Conservation (phyloP, 1,139 yeast species). For the Candida tetrigidarum region DNA sequence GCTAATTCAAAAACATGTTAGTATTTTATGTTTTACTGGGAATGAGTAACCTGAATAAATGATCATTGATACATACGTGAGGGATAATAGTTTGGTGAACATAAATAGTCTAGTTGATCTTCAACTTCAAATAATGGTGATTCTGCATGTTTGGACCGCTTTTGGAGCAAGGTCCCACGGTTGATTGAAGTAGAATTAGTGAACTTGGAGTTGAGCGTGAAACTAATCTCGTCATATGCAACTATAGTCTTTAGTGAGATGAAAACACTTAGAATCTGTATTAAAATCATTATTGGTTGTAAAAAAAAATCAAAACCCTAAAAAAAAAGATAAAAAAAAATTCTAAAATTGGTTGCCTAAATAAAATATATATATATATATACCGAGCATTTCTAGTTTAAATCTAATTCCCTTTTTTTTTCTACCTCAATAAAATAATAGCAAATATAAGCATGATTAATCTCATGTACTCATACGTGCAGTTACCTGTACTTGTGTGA, state of each 20-base stretch:
- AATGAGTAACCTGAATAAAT: not conserved
- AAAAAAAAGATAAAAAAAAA: not conserved
- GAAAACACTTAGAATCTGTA: not conserved
- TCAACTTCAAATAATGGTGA: slow-evolving; percentile 34
- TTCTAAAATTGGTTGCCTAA: not conserved
- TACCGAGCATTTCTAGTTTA: not conserved
- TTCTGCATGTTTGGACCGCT: slow-evolving; percentile 42
- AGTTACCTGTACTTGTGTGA: slow-evolving; percentile 53
- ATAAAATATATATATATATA: not conserved
- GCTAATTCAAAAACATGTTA: slow-evolving; percentile 23
- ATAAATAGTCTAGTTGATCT: slow-evolving; percentile 29
- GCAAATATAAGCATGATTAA: too few species aligned
- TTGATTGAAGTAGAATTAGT: slow-evolving; percentile 11
- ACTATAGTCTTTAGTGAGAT: not conserved
- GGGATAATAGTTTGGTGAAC: slow-evolving; percentile 38
- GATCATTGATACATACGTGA: slow-evolving; percentile 32
- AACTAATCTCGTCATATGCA: slow-evolving; percentile 11
- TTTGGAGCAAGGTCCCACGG: slow-evolving; percentile 15
- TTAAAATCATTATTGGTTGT: slow-evolving; percentile 5
- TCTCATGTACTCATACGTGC: slow-evolving; percentile 44
- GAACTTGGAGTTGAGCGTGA: slow-evolving; percentile 17
- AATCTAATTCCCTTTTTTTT: not conserved
- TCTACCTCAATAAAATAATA: not conserved
- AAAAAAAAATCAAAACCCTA: not conserved
- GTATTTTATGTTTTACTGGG: not conserved